Evolutionary conservation across 2,329 filamentous ascomycete genomes (phyloP), one percentile per base, ranked within the genome.

Genomic region (Fusarium chaquense): DNA sequence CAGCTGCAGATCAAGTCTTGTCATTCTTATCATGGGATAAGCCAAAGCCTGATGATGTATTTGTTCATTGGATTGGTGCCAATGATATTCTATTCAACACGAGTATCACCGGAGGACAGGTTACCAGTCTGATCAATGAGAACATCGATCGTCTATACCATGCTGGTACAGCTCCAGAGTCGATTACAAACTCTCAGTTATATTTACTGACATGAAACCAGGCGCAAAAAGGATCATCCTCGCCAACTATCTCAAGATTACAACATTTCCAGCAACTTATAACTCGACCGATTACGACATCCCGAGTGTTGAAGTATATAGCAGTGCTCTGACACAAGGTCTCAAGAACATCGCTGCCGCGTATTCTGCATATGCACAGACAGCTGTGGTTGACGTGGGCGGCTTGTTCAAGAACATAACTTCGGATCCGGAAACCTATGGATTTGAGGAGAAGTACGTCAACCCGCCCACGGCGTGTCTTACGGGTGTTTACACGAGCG

Each of bases 1-100:
- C 66, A 2, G 43, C 66, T 11, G 30, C 47, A 9, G 66, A 69
- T 3, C 66, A 69, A 9, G 52, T 69, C 11, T 24, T 54, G 1
- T 61, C 66, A 0, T 67, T 69, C 15, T 40, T 69, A 1, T 58
- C 61, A 0, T 56, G 55, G 55, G 47, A 69, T 54, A 32, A 38
- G 5, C 66, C 66, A 11, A 36, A 15, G 1, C 12, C 6, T 0
- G 43, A 16, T 3, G 66, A 69, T 20, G 26, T 69, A 5, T 69
- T 69, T 24, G 66, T 69, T 9, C 61, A 58, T n/a, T 69, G 66
- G 66, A 67, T 69, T 8, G 66, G 66, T 6, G 61, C 46, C 38
- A 69, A 69, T 24, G 66, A 69, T 10, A 69, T 69, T 4, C 38
- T 69, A 4, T 69, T 69, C 15, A 69, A 69, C 3, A 69, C 66